These are phyloP conservation scores for Zygotorulaspora chibaensis DNA, from an alignment of 805 yeast species.

Conservation along the genomic window DNA sequence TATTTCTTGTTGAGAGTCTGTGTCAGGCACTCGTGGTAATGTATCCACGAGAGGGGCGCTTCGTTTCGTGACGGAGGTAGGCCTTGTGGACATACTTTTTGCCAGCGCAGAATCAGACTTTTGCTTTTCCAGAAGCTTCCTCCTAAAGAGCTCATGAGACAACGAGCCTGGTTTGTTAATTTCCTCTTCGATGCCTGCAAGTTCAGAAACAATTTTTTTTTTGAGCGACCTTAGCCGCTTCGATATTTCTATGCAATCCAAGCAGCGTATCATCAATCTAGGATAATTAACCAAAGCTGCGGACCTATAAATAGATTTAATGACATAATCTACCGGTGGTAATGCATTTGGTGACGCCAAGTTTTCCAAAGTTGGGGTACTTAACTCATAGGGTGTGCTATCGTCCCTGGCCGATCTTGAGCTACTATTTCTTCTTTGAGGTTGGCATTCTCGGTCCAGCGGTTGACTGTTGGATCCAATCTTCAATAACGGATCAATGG, in stretches of 20 bases:
- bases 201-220: slow-evolving; percentile 15
- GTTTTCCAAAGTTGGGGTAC: slow-evolving; percentile 50
- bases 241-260: slow-evolving; percentile 32
- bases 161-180: slow-evolving; percentile 1
- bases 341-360: slow-evolving; percentile 53
- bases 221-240: slow-evolving; percentile 22
- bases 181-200: slow-evolving; percentile 13
- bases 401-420: slow-evolving; percentile 13
- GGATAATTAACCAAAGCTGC: slow-evolving; percentile 60
- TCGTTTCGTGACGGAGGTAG: slow-evolving; percentile 1
- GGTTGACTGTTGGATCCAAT: slow-evolving; percentile 8
- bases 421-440: background rate
- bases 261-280: slow-evolving; percentile 46
- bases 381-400: slow-evolving; percentile 10
- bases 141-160: slow-evolving; percentile 8
- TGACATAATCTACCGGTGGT: slow-evolving; percentile 50
- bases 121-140: slow-evolving; percentile 7
- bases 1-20: slow-evolving; percentile 6
- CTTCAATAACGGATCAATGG: slow-evolving; percentile 31
- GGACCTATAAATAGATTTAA: slow-evolving; percentile 58
- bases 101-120: slow-evolving; percentile 12
- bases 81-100: slow-evolving; percentile 8
- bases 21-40: slow-evolving; percentile 11
- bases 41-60: slow-evolving; percentile 6
- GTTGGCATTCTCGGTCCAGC: slow-evolving; percentile 2